phyloP scores from a whole-genome alignment of 2,329 filamentous ascomycete genomes.

The Pyricularia pennisetigena region DNA sequence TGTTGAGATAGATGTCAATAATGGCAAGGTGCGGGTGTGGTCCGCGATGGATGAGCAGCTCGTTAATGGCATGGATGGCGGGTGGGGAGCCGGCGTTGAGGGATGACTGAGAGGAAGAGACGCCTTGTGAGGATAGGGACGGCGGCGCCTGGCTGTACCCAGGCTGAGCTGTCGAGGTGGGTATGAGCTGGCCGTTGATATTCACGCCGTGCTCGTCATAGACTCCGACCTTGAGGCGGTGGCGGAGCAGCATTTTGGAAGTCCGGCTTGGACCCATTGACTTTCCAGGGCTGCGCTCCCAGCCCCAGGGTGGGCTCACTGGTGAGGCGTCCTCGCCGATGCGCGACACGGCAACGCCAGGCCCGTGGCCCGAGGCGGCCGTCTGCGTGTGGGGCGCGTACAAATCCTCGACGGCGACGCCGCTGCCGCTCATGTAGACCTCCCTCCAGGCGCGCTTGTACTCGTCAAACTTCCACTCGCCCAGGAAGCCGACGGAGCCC shows the following conservation, averaged over 20 bases:
- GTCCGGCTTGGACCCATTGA: slow-evolving; percentile 66
- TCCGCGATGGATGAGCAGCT: slow-evolving; percentile 87
- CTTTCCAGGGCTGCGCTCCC: slow-evolving; percentile 69
- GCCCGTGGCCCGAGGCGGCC: slow-evolving; percentile 18
- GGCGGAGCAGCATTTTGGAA: slow-evolving; percentile 76
- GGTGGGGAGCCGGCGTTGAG: slow-evolving; percentile 16
- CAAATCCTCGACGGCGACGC: slow-evolving; percentile 35
- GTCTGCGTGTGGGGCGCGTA: slow-evolving; percentile 29
- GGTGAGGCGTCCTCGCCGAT: slow-evolving; percentile 10
- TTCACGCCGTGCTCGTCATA: slow-evolving; percentile 59
- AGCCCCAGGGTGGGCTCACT: slow-evolving; percentile 29
- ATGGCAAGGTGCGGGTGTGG: slow-evolving; percentile 83
- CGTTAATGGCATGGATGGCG: slow-evolving; percentile 72
- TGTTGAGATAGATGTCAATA: slow-evolving; percentile 84
- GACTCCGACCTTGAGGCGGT: slow-evolving; percentile 77
- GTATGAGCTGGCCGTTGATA: slow-evolving; percentile 42
- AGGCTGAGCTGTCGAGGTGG: slow-evolving; percentile 34
- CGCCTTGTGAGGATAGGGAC: slow-evolving; percentile 6
- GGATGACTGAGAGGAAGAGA: background rate
- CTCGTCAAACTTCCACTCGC: slow-evolving; percentile 92
- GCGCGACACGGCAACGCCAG: background rate
- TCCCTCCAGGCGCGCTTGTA: slow-evolving; percentile 88
- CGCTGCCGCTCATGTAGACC: slow-evolving; percentile 71
- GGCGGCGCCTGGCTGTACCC: slow-evolving; percentile 19
- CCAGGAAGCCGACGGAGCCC: slow-evolving; percentile 89